Evolutionary conservation across 306 rosid species (phyloP).

Genomic region (Ochetophila trinervis): DNA sequence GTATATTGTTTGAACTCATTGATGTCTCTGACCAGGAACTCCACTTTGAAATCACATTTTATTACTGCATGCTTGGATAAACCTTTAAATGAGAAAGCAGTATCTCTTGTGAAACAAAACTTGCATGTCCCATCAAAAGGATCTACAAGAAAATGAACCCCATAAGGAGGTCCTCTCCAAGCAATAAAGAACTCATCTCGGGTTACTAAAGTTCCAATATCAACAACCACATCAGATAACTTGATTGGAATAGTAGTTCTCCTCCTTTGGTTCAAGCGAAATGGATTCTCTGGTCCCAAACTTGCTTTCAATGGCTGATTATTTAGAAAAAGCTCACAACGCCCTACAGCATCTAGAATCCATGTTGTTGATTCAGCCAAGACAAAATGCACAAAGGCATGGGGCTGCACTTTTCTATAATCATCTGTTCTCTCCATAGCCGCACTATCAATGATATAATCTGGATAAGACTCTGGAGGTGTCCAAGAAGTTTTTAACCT

Average conservation of each 20-base stretch:
- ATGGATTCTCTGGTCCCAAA: conserved; percentile 62
- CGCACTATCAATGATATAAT: conserved; percentile 26
- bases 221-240: conserved; percentile 61
- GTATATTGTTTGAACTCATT: conserved; percentile 43
- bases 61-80: too few species aligned
- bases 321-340: conserved; percentile 42
- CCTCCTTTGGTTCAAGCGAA: too few species aligned
- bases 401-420: too few species aligned
- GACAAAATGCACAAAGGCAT: conserved; percentile 83
- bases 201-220: conserved; percentile 59
- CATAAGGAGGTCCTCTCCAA: conserved; percentile 62
- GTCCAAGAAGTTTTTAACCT: conserved; percentile 84
- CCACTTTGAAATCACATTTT: too few species aligned
- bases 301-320: conserved; percentile 44
- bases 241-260: too few species aligned
- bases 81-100: too few species aligned
- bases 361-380: conserved; percentile 35
- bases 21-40: conserved; percentile 71
- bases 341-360: conserved; percentile 42
- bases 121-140: too few species aligned
- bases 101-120: too few species aligned
- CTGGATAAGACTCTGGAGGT: conserved; percentile 66
- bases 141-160: conserved; percentile 77
- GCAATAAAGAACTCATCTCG: conserved; percentile 49
- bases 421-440: conserved; percentile 21